Evolutionary conservation across 2,329 filamentous ascomycete species (phyloP).

Genomic region (Magnaporthiopsis poae): DNA sequence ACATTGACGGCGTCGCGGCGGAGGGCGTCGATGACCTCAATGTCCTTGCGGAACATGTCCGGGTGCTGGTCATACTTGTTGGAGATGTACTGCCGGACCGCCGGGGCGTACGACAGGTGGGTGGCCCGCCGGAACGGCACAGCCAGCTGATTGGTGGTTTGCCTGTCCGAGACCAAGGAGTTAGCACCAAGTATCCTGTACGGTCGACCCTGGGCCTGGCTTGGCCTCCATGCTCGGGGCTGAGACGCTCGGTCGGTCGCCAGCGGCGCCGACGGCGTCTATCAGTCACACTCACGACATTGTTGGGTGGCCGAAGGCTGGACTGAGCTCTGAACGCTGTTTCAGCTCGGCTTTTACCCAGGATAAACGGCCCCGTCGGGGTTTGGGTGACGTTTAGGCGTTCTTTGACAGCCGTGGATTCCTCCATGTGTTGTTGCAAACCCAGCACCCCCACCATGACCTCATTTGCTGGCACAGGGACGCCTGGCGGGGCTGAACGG

Average conservation of each 20-base stretch:
- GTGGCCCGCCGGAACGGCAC: constrained; percentile 83
- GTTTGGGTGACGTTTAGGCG: background rate
- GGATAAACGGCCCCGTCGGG: background rate
- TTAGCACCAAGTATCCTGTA: background rate
- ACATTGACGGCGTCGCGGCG: constrained; percentile 81
- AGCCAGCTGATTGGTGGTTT: constrained; percentile 52
- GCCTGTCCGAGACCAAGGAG: background rate
- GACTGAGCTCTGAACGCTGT: background rate
- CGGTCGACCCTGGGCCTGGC: background rate
- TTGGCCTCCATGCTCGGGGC: background rate
- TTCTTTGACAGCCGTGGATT: background rate
- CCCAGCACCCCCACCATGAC: background rate
- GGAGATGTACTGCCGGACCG: constrained; percentile 91
- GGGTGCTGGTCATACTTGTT: constrained; percentile 98
- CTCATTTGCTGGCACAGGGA: background rate
- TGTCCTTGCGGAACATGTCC: constrained; percentile 87
- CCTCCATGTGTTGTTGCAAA: background rate
- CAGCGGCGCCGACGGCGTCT: background rate
- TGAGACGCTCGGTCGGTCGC: background rate
- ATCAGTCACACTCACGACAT: background rate
- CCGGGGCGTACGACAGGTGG: constrained; percentile 64
- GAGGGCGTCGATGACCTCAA: constrained; percentile 71
- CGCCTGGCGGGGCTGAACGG: no score
- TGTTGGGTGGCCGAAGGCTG: background rate
- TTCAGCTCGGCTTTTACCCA: background rate